Base-by-base conservation (phyloP, 2,329 filamentous ascomycete genomes). In the Fusarium hostae region DNA sequence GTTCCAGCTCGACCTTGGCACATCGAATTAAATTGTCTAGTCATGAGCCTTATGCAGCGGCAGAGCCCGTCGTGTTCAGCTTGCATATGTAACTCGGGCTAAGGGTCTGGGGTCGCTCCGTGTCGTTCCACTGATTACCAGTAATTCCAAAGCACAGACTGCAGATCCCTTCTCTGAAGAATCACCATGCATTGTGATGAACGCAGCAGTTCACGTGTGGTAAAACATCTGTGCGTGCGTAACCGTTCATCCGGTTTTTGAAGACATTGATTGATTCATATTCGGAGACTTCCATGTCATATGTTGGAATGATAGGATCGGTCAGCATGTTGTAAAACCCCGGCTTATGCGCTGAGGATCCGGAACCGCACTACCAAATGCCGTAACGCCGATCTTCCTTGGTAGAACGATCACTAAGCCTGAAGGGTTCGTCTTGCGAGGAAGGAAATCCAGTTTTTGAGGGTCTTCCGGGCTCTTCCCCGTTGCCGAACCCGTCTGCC, bases 381-480 rank as follows among this genome's bases (percentile, higher is more conserved):
- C 59, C 59, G 59, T 8, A 45, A 58, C 39, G 59, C 59, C 62
- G 48, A 65, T 64, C 48, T 22, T 47, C 40, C 44, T 52, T 30
- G 18, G 35, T 24, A 26, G 26, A 39, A n/a, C 28, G 26, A 37
- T 22, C n/a, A 37, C 45, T 47, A 55, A 28, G 13, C 65, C 39
- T 13, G 8, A 55, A 59, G 24, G 10, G 52, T 51, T n/a, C 22
- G 9, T 28, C 10, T 37, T 41, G 41, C 43, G 41, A 40, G 32
- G 50, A 45, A 51, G 30, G 11, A 26, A 56, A 34, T 37, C 32
- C 51, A 57, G 35, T 47, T 57, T 57, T 61, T 30, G n/a, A 40
- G 26, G n/a, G 15, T 20, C 20, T 15, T 45, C n/a, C 39, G 37
- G 50, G 1, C n/a, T 55, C 37, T 44, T 44, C 37, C 26, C 26